Evolutionary conservation across 352 stramenopile genomes (phyloP).

Genomic region (Phytophthora nicotianae): DNA sequence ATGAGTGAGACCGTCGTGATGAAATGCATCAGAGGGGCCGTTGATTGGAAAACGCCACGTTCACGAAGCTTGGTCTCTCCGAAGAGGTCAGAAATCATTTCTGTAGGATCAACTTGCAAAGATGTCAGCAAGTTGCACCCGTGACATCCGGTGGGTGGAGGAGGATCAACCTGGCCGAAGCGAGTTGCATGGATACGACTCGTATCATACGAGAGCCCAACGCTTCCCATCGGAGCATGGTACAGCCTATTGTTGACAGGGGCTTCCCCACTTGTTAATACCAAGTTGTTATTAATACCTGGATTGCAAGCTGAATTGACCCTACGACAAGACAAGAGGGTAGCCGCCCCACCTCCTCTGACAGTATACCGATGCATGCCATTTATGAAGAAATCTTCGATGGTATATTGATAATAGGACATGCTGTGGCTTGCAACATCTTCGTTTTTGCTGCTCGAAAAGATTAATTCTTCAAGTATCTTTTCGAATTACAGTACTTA

Average conservation of each 20-base stretch:
- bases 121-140: constrained; percentile 1
- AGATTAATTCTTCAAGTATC: too few species aligned
- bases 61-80: background rate
- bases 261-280: background rate
- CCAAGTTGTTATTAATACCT: background rate
- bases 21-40: constrained; percentile 3
- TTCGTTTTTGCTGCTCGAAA: too few species aligned
- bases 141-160: constrained; percentile 5
- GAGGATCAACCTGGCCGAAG: constrained; percentile 10
- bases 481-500: too few species aligned
- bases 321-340: constrained; percentile 15
- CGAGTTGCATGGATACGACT: constrained; percentile 22
- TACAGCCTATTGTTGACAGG: constrained; percentile 27
- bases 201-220: constrained; percentile 4
- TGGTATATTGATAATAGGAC: background rate
- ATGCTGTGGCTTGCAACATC: too few species aligned
- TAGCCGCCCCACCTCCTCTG: too few species aligned
- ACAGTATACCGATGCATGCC: too few species aligned
- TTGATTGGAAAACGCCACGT: background rate
- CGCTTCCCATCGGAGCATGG: constrained; percentile 20
- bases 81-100: constrained; percentile 1
- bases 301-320: constrained; percentile 4
- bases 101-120: constrained; percentile 43
- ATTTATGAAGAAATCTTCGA: background rate
- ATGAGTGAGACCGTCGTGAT: constrained; percentile 16